Percentiles rank a stretch among this genome's conserved stretches.
Evolutionary conservation across 805 yeast genomes (phyloP).

Genomic region (Schizosaccharomyces osmophilus): DNA sequence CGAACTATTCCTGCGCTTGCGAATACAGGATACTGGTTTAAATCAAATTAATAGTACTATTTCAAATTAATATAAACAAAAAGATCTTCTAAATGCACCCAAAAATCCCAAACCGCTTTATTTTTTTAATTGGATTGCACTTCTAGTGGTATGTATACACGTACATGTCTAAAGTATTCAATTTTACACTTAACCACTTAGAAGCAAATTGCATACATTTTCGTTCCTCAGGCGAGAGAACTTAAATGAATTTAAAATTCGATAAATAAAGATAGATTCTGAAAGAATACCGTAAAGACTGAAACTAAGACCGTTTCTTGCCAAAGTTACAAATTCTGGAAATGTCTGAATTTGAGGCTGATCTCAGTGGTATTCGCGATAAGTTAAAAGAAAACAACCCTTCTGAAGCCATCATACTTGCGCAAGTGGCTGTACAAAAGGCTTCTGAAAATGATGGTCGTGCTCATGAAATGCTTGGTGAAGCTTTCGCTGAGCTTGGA

Average conservation of each 20-base stretch:
- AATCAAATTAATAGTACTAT: not conserved
- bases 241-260: too few species aligned
- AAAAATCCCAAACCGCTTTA: not conserved
- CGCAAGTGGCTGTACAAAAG: not conserved
- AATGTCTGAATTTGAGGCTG: not conserved
- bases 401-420: not conserved
- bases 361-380: not conserved
- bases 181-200: too few species aligned
- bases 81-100: not conserved
- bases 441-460: not conserved
- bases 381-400: not conserved
- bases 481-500: slow-evolving; percentile 1
- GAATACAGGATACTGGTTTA: too few species aligned
- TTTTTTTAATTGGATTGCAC: not conserved
- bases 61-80: not conserved
- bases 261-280: too few species aligned
- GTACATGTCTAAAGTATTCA: too few species aligned
- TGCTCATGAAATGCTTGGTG: not conserved
- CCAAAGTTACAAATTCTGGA: not conserved
- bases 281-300: too few species aligned
- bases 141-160: too few species aligned
- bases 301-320: too few species aligned
- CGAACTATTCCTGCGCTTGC: too few species aligned
- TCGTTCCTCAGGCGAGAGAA: too few species aligned
- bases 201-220: too few species aligned